A percentile compares a stretch with the other conserved stretches of the same genome.
Evolutionary conservation across 371 early-diverging fungal species (phyloP).

Genomic region (Mortierella sp.): DNA sequence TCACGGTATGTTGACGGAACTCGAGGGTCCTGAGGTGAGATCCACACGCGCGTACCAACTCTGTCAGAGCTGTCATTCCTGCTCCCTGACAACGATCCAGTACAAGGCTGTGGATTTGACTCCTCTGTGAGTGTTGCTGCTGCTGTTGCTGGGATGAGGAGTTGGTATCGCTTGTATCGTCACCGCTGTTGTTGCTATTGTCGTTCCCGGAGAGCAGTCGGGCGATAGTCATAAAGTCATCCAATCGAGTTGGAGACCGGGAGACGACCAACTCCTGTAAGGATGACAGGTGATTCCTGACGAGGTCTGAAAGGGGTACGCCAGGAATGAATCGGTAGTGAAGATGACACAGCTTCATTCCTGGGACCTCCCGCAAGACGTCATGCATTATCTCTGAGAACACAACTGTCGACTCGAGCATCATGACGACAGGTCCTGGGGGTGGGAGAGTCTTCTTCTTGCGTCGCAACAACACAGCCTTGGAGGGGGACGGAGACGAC

Average conservation of each 20-base stretch:
- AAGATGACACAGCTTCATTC: slow-evolving; percentile 30
- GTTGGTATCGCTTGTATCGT: neutral
- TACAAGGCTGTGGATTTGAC: neutral
- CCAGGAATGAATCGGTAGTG: slow-evolving; percentile 28
- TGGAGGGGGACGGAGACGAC: slow-evolving; percentile 17
- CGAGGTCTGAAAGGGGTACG: slow-evolving; percentile 13
- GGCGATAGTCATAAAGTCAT: slow-evolving; percentile 27
- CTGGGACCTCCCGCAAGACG: slow-evolving; percentile 30
- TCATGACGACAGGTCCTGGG: slow-evolving; percentile 38
- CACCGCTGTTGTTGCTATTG: neutral
- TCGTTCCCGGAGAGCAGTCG: slow-evolving; percentile 10
- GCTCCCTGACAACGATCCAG: slow-evolving; percentile 28
- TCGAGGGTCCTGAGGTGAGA: slow-evolving; percentile 23
- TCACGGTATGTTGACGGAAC: slow-evolving; percentile 18
- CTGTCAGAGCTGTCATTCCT: slow-evolving; percentile 22
- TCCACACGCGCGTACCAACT: slow-evolving; percentile 32
- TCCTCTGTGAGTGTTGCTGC: neutral
- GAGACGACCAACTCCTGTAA: slow-evolving; percentile 22
- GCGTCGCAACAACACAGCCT: slow-evolving; percentile 25
- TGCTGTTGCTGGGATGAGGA: neutral
- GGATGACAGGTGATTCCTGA: slow-evolving; percentile 15
- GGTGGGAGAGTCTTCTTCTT: slow-evolving; percentile 21
- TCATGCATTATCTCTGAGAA: slow-evolving; percentile 26
- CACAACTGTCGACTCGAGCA: slow-evolving; percentile 17
- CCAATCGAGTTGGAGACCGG: slow-evolving; percentile 24